phyloP scores from a whole-genome alignment of 1,139 yeast species.

The Petasospora rhodanensis region DNA sequence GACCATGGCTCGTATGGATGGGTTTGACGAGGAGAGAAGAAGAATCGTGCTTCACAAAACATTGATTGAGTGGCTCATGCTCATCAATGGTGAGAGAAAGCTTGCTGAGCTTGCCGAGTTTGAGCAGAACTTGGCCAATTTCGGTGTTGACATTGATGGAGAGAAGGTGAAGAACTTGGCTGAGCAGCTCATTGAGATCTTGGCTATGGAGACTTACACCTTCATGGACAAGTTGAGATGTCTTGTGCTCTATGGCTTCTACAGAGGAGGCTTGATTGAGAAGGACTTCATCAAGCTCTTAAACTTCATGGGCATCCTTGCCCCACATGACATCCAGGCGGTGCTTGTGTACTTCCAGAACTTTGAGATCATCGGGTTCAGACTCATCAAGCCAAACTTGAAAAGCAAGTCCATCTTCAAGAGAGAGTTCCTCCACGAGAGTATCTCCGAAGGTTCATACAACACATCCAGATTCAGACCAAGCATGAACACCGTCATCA shows the following conservation, averaged over 20 bases:
- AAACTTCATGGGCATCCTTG: slow-evolving; percentile 60
- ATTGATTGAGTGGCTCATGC: slow-evolving; percentile 54
- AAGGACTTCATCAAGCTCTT: slow-evolving; percentile 69
- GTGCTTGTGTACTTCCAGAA: slow-evolving; percentile 56
- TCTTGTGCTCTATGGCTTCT: slow-evolving; percentile 72
- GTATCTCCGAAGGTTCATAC: slow-evolving; percentile 55
- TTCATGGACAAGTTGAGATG: slow-evolving; percentile 70
- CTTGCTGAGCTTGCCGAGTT: slow-evolving; percentile 63
- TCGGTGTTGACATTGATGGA: slow-evolving; percentile 72
- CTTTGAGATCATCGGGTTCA: slow-evolving; percentile 62
- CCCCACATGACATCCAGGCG: slow-evolving; percentile 47
- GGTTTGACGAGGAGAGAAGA: slow-evolving; percentile 63
- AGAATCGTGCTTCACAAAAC: slow-evolving; percentile 56
- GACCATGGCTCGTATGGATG: slow-evolving; percentile 63
- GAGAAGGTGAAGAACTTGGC: slow-evolving; percentile 59
- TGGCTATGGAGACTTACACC: slow-evolving; percentile 49
- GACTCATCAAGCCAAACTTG: slow-evolving; percentile 49
- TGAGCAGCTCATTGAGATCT: slow-evolving; percentile 56
- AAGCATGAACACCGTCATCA: slow-evolving; percentile 57
- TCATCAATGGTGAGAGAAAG: slow-evolving; percentile 46
- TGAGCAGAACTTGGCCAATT: slow-evolving; percentile 73
- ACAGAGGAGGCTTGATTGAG: slow-evolving; percentile 80
- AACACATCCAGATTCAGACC: slow-evolving; percentile 78
- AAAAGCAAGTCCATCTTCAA: slow-evolving; percentile 33
- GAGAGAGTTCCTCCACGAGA: slow-evolving; percentile 53